Percentiles rank a stretch among this genome's conserved stretches.
Evolutionary conservation across 495 filamentous ascomycete genomes (phyloP).

Genomic region (Penicillium diatomitis): DNA sequence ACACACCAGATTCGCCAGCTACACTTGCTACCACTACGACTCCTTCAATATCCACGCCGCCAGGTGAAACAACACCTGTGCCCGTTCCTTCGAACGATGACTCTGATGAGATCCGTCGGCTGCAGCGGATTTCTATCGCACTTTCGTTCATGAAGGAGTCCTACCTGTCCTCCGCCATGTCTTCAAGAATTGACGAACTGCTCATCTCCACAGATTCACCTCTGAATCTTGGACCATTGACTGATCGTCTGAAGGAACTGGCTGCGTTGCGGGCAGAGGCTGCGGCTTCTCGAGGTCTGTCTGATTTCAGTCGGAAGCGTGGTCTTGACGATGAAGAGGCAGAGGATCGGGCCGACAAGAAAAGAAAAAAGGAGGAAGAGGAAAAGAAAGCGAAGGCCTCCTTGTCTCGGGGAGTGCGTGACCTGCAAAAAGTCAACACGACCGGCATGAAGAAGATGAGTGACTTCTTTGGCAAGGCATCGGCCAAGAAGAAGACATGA

Average conservation of each 20-base stretch:
- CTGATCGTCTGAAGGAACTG: conserved; percentile 55
- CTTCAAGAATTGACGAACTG: conserved; percentile 34
- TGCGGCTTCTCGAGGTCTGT: conserved; percentile 50
- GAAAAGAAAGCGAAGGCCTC: conserved; percentile 65
- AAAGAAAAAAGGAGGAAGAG: conserved; percentile 61
- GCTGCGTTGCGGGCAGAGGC: conserved; percentile 59
- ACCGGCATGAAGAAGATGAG: conserved; percentile 96
- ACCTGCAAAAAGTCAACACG: conserved; percentile 81
- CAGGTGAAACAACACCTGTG: conserved; percentile 23
- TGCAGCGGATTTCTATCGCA: conserved; percentile 67
- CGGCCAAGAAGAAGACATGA: conserved; percentile 31
- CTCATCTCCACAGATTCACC: conserved; percentile 37
- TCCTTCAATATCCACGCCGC: conserved; percentile 35
- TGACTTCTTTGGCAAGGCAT: conserved; percentile 75
- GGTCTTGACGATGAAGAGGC: conserved; percentile 59
- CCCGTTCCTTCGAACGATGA: conserved; percentile 23
- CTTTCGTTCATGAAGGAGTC: conserved; percentile 66
- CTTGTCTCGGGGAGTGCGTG: conserved; percentile 62
- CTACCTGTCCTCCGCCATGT: conserved; percentile 54
- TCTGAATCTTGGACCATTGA: conserved; percentile 61
- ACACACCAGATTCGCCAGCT: conserved; percentile 24
- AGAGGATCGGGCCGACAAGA: conserved; percentile 44
- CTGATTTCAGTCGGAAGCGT: conserved; percentile 71
- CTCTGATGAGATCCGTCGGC: conserved; percentile 38
- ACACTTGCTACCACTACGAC: conserved; percentile 30